Evolutionary conservation across 1,139 yeast species (phyloP).

Genomic region (Yamadazyma friedrichii): DNA sequence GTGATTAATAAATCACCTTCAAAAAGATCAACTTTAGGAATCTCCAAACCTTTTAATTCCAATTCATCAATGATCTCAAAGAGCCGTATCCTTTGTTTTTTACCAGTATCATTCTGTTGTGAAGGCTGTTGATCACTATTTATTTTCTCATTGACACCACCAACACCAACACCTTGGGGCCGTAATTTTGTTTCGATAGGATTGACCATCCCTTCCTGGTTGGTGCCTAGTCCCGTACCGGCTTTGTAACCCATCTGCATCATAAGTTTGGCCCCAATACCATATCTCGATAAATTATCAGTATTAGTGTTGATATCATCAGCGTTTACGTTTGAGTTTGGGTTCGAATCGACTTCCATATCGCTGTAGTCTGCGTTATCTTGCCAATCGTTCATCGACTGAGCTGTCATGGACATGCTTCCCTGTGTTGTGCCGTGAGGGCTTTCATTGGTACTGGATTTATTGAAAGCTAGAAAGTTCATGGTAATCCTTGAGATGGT

Average conservation of each 20-base stretch:
- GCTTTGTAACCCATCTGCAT: constrained; percentile 83
- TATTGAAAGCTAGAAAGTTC: constrained; percentile 8
- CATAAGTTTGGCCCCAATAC: constrained; percentile 81
- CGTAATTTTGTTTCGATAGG: constrained; percentile 74
- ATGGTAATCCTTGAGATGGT: background rate
- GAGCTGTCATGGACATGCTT: background rate
- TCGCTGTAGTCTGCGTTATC: constrained; percentile 1
- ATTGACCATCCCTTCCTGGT: constrained; percentile 67
- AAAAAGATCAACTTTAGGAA: constrained; percentile 28
- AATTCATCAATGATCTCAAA: constrained; percentile 28
- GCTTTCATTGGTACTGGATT: background rate
- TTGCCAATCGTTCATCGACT: constrained; percentile 1
- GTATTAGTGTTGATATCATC: background rate
- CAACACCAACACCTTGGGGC: constrained; percentile 73
- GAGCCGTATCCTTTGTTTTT: constrained; percentile 16
- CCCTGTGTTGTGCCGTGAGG: background rate
- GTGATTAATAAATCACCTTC: constrained; percentile 12
- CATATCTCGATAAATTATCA: constrained; percentile 42
- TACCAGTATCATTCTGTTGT: constrained; percentile 16
- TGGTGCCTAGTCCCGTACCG: constrained; percentile 80
- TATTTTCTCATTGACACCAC: constrained; percentile 44
- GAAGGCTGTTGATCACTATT: constrained; percentile 4
- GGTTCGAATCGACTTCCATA: constrained; percentile 6
- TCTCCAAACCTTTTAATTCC: constrained; percentile 24
- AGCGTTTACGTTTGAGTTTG: background rate